These are phyloP conservation scores for Logfia minima DNA, from an alignment of 129 eudicot species.

Conservation along the genomic window DNA sequence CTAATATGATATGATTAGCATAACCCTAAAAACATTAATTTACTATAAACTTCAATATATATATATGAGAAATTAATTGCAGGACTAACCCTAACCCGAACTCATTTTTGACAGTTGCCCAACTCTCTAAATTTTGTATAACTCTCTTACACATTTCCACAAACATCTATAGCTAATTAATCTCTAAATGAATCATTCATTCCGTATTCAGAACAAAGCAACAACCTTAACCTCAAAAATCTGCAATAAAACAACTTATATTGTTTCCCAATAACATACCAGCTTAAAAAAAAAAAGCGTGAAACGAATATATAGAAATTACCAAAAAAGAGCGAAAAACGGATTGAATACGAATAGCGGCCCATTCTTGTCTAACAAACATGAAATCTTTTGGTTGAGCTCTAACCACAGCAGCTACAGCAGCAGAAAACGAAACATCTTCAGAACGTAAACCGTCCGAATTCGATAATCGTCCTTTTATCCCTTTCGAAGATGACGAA, in stretches of 20 bases:
- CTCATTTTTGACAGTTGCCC: neutral
- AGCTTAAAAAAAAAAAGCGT: neutral
- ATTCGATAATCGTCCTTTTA: slow-evolving; percentile 41
- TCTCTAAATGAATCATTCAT: neutral
- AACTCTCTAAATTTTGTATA: neutral
- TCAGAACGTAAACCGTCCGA: slow-evolving; percentile 54
- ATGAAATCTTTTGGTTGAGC: slow-evolving; percentile 77
- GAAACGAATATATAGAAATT: slow-evolving; percentile 1
- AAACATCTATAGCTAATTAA: neutral
- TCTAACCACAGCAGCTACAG: slow-evolving; percentile 69
- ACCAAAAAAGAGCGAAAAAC: slow-evolving; percentile 87
- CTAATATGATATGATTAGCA: neutral
- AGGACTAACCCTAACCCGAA: neutral
- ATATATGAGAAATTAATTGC: neutral
- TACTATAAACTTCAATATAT: neutral
- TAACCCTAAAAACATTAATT: neutral
- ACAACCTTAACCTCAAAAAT: neutral
- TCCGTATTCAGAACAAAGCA: neutral
- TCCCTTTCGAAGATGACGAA: slow-evolving; percentile 34
- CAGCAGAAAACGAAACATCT: slow-evolving; percentile 60
- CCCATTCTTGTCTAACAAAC: slow-evolving; percentile 79
- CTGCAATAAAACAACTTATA: neutral
- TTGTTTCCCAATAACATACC: neutral
- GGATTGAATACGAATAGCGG: slow-evolving; percentile 85
- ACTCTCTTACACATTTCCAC: neutral